Percentiles rank a stretch among this genome's conserved stretches.
Conservation (phyloP, 306 rosid species). For the Rubus parviflorus region DNA sequence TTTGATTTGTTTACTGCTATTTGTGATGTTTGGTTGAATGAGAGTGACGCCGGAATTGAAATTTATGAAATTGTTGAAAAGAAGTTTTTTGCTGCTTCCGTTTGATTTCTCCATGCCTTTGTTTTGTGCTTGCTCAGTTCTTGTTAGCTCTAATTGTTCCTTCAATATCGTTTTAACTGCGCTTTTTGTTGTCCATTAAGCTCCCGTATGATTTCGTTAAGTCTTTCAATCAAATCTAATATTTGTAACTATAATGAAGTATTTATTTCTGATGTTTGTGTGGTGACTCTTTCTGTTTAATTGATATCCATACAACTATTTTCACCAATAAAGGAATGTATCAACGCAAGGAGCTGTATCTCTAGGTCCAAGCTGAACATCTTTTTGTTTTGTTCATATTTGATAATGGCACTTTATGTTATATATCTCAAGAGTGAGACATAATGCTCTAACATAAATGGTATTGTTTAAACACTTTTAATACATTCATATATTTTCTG, state of each 20-base stretch:
- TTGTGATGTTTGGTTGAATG: background rate
- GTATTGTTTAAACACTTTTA: too few species aligned
- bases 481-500: too few species aligned
- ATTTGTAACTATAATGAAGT: background rate
- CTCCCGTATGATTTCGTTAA: background rate
- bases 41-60: too few species aligned
- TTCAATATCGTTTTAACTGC: background rate
- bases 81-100: background rate
- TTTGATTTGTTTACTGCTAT: background rate
- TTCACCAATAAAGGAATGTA: too few species aligned
- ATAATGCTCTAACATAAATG: background rate
- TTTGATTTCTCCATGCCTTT: background rate
- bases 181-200: background rate
- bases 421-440: background rate
- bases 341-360: too few species aligned
- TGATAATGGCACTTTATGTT: background rate
- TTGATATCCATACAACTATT: background rate
- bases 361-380: too few species aligned
- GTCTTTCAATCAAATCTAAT: background rate
- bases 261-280: background rate
- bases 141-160: background rate
- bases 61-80: too few species aligned
- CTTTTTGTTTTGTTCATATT: background rate
- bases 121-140: conserved; percentile 9
- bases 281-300: background rate